phyloP scores from a whole-genome alignment of 1,284 basidiomycete species.

The Leccinum pachyderme region DNA sequence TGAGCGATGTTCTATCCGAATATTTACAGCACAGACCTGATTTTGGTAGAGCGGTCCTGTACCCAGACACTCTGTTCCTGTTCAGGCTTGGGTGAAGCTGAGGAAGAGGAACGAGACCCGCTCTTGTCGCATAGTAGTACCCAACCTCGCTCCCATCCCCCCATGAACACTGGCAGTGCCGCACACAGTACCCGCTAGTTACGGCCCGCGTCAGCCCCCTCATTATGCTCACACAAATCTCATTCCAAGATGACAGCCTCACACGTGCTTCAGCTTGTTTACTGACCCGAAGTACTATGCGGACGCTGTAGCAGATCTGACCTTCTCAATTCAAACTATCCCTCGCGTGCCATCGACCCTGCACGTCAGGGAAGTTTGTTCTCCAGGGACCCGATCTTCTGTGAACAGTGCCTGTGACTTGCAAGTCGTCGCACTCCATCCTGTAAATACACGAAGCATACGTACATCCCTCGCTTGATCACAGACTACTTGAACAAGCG shows the following conservation, averaged over 20 bases:
- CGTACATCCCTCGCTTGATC: neutral
- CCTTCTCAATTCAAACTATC: neutral
- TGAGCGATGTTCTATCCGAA: slow-evolving; percentile 3
- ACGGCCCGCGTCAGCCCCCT: neutral
- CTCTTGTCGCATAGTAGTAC: slow-evolving; percentile 16
- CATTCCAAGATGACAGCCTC: neutral
- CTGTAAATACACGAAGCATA: neutral
- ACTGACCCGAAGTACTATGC: neutral
- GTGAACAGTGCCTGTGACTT: neutral
- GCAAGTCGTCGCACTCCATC: neutral
- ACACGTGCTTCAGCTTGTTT: neutral
- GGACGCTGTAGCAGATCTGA: neutral
- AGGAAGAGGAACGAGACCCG: slow-evolving; percentile 20
- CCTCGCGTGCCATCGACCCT: neutral
- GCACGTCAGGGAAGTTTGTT: neutral
- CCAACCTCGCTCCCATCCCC: slow-evolving; percentile 21
- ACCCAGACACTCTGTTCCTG: slow-evolving; percentile 28
- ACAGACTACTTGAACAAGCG: neutral
- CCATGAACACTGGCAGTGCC: slow-evolving; percentile 20
- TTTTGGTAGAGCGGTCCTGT: slow-evolving; percentile 19
- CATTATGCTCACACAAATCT: neutral
- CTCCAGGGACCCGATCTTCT: neutral
- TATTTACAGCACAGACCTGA: neutral
- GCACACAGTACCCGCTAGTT: neutral
- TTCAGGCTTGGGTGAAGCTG: neutral